These are phyloP conservation scores for Neonectria hederae DNA, from an alignment of 2,329 filamentous ascomycete genomes.

Conservation along the genomic window DNA sequence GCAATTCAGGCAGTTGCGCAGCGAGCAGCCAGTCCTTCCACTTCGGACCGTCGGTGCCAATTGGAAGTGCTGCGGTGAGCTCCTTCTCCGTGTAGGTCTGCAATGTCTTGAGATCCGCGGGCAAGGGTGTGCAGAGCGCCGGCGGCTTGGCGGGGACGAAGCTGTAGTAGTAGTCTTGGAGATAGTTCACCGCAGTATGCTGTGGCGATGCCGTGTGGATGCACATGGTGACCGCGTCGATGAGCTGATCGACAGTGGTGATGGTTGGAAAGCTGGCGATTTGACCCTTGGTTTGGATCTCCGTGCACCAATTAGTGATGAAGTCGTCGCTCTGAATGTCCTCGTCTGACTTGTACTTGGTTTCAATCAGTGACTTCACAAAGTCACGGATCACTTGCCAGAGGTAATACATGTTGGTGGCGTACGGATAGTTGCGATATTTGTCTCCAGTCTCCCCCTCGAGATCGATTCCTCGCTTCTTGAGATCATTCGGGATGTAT, in stretches of 20 bases:
- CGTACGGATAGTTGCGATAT: constrained; percentile 33
- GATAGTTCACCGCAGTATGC: constrained; percentile 31
- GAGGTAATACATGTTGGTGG: constrained; percentile 12
- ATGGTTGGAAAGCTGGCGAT: constrained; percentile 26
- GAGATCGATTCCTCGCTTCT: constrained; percentile 31
- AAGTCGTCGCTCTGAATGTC: not conserved
- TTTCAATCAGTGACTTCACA: constrained; percentile 20
- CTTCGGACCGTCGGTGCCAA: constrained; percentile 21
- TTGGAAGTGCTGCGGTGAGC: constrained; percentile 26
- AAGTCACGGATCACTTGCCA: constrained; percentile 26
- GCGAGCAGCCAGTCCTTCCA: constrained; percentile 34
- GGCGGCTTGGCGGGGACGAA: constrained; percentile 31
- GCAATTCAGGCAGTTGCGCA: constrained; percentile 15
- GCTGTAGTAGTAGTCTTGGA: constrained; percentile 34
- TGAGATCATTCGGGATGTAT: constrained; percentile 33
- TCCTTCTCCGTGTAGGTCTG: constrained; percentile 23
- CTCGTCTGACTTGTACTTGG: constrained; percentile 18
- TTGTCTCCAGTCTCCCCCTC: constrained; percentile 19
- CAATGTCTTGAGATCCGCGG: constrained; percentile 7
- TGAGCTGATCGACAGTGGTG: constrained; percentile 27
- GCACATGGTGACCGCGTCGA: constrained; percentile 33
- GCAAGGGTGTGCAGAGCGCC: constrained; percentile 21
- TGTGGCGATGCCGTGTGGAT: constrained; percentile 30
- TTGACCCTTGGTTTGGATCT: constrained; percentile 24
- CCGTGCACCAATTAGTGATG: constrained; percentile 22